Conservation (phyloP, 768 basidiomycete species). For the Pleurotus giganteus region DNA sequence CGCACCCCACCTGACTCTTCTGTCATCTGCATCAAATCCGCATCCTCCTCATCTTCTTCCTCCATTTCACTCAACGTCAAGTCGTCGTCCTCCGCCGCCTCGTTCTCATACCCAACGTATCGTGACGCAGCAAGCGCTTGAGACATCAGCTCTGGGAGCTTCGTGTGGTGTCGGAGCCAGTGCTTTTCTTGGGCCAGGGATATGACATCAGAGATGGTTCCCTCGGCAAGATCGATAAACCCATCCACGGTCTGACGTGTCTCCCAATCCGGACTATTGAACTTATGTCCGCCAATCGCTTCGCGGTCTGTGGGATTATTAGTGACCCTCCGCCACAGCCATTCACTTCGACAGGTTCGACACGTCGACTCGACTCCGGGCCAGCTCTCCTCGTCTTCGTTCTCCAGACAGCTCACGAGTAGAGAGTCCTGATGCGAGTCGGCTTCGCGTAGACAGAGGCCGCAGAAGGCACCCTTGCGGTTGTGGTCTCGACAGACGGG, state of each 20-base stretch:
- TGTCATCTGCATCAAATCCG: constrained; percentile 38
- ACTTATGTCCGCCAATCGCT: constrained; percentile 48
- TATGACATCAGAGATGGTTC: constrained; percentile 60
- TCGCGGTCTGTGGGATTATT: constrained; percentile 48
- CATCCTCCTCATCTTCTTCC: constrained; percentile 44
- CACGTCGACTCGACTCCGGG: constrained; percentile 67
- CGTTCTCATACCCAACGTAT: constrained; percentile 15
- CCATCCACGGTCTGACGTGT: constrained; percentile 63
- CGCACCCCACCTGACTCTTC: constrained; percentile 38
- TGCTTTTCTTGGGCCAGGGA: constrained; percentile 63
- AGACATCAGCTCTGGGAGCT: constrained; percentile 61
- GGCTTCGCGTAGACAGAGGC: constrained; percentile 66
- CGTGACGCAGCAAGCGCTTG: constrained; percentile 60
- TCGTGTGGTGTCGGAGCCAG: constrained; percentile 67
- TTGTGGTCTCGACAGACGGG: constrained; percentile 65
- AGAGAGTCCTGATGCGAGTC: constrained; percentile 23
- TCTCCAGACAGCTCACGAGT: constrained; percentile 53
- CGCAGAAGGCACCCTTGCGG: constrained; percentile 55
- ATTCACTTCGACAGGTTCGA: constrained; percentile 61
- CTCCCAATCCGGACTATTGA: constrained; percentile 57
- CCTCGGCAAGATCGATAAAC: constrained; percentile 76
- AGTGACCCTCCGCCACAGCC: constrained; percentile 61
- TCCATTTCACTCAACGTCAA: constrained; percentile 19
- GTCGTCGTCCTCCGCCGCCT: constrained; percentile 30
- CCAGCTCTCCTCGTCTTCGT: constrained; percentile 72